Percentiles rank a stretch among this genome's conserved stretches.
Conservation (phyloP, 2,329 filamentous ascomycete species). For the Cucurbitaria berberidis region DNA sequence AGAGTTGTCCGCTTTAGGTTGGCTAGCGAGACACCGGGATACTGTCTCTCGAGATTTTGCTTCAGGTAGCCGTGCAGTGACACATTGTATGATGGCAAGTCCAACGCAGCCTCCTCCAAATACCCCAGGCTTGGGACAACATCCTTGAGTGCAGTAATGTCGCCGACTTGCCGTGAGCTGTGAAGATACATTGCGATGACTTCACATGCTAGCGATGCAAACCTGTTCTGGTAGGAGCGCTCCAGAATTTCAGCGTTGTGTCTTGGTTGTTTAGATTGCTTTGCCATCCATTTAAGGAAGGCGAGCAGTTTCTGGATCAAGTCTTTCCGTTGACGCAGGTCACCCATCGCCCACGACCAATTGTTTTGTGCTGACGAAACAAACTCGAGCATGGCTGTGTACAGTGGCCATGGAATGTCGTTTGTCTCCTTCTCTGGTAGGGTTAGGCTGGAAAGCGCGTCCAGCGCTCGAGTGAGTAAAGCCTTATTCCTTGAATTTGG, state of each 20-base stretch:
- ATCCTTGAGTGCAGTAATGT: conserved; percentile 70
- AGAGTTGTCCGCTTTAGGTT: conserved; percentile 81
- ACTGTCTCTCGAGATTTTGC: conserved; percentile 81
- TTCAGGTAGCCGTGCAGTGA: conserved; percentile 86
- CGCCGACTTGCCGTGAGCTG: conserved; percentile 77
- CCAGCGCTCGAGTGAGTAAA: conserved; percentile 75
- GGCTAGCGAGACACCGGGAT: conserved; percentile 72
- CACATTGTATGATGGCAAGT: conserved; percentile 81
- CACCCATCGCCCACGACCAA: conserved; percentile 92
- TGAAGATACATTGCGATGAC: conserved; percentile 92
- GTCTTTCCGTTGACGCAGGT: conserved; percentile 72
- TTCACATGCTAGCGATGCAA: conserved; percentile 84
- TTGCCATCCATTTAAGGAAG: conserved; percentile 64
- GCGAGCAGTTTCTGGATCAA: conserved; percentile 76
- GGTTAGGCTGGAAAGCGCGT: conserved; percentile 70
- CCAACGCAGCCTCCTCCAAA: conserved; percentile 77
- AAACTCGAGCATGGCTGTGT: conserved; percentile 82
- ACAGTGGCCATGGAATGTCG: conserved; percentile 53
- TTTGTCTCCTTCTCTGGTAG: conserved; percentile 61
- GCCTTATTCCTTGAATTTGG: conserved; percentile 61
- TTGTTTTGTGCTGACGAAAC: conserved; percentile 87
- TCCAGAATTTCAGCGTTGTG: conserved; percentile 29
- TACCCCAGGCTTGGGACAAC: conserved; percentile 79
- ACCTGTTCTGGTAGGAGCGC: conserved; percentile 53
- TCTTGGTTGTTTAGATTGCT: conserved; percentile 32